Percentiles rank a stretch among this genome's conserved stretches.
Evolutionary conservation across 768 basidiomycete genomes (phyloP).

Genomic region (Calvatia gigantea): DNA sequence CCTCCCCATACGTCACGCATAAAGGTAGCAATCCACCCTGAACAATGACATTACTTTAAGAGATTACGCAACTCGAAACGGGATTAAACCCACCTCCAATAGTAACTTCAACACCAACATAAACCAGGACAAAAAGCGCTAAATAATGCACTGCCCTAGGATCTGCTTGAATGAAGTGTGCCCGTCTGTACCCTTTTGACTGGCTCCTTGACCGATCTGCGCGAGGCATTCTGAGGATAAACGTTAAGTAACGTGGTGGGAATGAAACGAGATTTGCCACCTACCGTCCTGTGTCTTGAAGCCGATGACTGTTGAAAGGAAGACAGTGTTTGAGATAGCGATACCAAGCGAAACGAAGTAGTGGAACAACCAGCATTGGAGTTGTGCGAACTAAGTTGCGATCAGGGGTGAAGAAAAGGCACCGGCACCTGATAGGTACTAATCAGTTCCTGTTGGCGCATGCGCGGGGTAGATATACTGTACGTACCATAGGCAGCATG

Average conservation of each 20-base stretch:
- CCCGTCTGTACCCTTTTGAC: constrained; percentile 28
- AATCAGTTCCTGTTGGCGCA: not conserved
- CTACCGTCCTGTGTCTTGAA: constrained; percentile 67
- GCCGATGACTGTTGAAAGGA: constrained; percentile 60
- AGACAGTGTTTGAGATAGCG: constrained; percentile 50
- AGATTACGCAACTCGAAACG: not conserved
- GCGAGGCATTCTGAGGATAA: constrained; percentile 43
- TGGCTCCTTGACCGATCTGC: constrained; percentile 50
- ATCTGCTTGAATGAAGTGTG: constrained; percentile 48
- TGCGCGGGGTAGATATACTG: not conserved
- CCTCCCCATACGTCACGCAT: constrained; percentile 33
- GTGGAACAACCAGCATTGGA: constrained; percentile 71
- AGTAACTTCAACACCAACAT: constrained; percentile 68
- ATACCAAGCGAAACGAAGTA: constrained; percentile 69
- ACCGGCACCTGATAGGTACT: constrained; percentile 46
- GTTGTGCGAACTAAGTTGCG: constrained; percentile 75
- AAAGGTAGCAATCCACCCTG: constrained; percentile 74
- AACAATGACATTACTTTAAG: constrained; percentile 13
- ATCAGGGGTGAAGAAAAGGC: constrained; percentile 70
- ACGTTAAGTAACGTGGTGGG: not conserved
- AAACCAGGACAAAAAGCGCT: constrained; percentile 61
- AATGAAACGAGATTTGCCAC: not conserved
- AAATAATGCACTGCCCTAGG: constrained; percentile 58
- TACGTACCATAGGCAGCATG: constrained; percentile 59
- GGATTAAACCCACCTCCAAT: constrained; percentile 35